phyloP scores from a whole-genome alignment of 805 yeast genomes.

The Candida vartiovaarae region DNA sequence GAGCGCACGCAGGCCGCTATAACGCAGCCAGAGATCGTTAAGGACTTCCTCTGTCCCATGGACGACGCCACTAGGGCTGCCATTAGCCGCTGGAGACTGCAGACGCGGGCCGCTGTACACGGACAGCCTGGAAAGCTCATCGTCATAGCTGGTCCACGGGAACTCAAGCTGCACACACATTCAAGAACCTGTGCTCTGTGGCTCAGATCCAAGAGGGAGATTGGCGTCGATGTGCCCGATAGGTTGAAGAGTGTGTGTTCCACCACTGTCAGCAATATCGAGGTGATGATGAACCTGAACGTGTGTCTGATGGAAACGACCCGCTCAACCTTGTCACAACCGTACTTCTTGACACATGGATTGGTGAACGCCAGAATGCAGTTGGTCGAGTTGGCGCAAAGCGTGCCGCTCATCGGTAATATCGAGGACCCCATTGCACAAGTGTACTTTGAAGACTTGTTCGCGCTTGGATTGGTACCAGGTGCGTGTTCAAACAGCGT shows the following conservation, averaged over 20 bases:
- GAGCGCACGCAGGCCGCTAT: slow-evolving; percentile 15
- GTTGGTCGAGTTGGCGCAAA: slow-evolving; percentile 1
- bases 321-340: background rate
- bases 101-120: too few species aligned
- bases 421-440: slow-evolving; percentile 7
- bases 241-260: too few species aligned
- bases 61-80: background rate
- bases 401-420: slow-evolving; percentile 2
- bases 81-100: background rate
- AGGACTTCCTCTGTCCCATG: slow-evolving; percentile 10
- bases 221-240: too few species aligned
- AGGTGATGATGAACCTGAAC: slow-evolving; percentile 7
- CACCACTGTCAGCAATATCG: background rate
- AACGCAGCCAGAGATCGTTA: slow-evolving; percentile 13
- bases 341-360: slow-evolving; percentile 8
- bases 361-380: slow-evolving; percentile 6
- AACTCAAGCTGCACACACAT: slow-evolving; percentile 1
- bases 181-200: slow-evolving; percentile 7
- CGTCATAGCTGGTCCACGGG: slow-evolving; percentile 6
- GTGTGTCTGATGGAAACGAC: background rate
- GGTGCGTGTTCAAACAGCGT: background rate
- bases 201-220: slow-evolving; percentile 3
- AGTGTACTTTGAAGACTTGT: slow-evolving; percentile 12
- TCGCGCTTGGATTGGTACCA: slow-evolving; percentile 4
- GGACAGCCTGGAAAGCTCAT: background rate